Conservation (phyloP, 1,139 yeast species). For the Lodderomyces elongisporus region DNA sequence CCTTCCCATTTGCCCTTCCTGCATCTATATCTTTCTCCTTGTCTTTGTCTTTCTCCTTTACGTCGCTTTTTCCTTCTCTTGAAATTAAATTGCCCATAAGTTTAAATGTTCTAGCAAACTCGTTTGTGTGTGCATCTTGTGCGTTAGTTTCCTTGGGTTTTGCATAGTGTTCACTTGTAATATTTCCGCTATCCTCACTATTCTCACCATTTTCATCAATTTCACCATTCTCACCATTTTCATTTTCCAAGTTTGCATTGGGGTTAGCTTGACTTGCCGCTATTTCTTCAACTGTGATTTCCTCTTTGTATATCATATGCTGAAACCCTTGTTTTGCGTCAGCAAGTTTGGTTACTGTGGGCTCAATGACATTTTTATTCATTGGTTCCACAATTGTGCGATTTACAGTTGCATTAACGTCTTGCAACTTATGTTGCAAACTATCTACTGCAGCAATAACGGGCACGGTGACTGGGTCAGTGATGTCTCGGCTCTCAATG, state of each 20-base stretch:
- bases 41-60: not conserved
- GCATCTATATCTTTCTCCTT: not conserved
- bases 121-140: conserved; percentile 41
- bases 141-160: conserved; percentile 35
- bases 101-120: conserved; percentile 44
- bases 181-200: too few species aligned
- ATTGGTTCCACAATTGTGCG: conserved; percentile 36
- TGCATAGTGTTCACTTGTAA: too few species aligned
- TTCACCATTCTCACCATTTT: conserved; percentile 29
- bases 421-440: conserved; percentile 22
- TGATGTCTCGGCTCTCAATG: conserved; percentile 33
- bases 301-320: conserved; percentile 27
- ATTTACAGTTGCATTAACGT: conserved; percentile 19
- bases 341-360: conserved; percentile 40
- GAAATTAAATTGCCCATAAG: conserved; percentile 36
- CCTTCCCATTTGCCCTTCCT: too few species aligned
- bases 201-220: too few species aligned
- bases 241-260: conserved; percentile 47
- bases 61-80: conserved; percentile 10
- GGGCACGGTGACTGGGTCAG: conserved; percentile 43
- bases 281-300: too few species aligned
- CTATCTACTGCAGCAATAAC: conserved; percentile 27
- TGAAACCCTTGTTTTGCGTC: conserved; percentile 21
- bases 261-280: conserved; percentile 58
- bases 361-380: conserved; percentile 16